A percentile compares a stretch with the other conserved stretches of the same genome.
Evolutionary conservation across 331 rosid species (phyloP).

Genomic region (Acacia concinna): DNA sequence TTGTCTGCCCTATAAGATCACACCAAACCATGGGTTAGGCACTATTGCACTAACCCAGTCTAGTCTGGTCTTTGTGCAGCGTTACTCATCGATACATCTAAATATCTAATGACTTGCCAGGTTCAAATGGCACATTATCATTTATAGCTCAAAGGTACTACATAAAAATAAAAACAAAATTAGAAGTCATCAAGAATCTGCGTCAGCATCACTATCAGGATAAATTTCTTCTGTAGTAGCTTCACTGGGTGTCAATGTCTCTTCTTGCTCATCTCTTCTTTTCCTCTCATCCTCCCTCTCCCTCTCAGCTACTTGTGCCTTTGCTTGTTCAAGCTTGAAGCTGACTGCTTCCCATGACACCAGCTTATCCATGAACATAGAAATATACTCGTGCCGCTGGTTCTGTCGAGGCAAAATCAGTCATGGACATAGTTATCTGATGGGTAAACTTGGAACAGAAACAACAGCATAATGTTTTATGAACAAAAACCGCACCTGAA

Average conservation of each 20-base stretch:
- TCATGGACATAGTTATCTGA: constrained; percentile 19
- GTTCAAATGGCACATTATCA: constrained; percentile 3
- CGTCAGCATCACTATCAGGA: constrained; percentile 43
- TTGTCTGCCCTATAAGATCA: background rate
- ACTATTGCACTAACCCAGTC: background rate
- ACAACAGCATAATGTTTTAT: constrained; percentile 7
- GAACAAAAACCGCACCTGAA: constrained; percentile 59
- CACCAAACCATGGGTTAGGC: background rate
- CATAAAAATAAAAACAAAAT: background rate
- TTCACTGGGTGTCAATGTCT: constrained; percentile 20
- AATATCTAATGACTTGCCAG: background rate
- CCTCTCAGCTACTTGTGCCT: constrained; percentile 54
- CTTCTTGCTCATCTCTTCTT: constrained; percentile 47
- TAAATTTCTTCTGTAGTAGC: constrained; percentile 32
- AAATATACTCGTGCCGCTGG: constrained; percentile 63
- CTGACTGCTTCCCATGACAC: constrained; percentile 84
- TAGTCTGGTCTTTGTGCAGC: background rate
- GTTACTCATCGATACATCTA: constrained; percentile 1
- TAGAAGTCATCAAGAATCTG: constrained; percentile 33
- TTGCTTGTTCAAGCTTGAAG: constrained; percentile 67
- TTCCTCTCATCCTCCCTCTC: constrained; percentile 51
- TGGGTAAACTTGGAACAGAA: constrained; percentile 2
- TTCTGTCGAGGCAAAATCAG: constrained; percentile 43
- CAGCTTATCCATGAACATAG: constrained; percentile 73
- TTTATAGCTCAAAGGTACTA: background rate